phyloP scores from a whole-genome alignment of 305 asterid species.

The Coffea humblotiana region DNA sequence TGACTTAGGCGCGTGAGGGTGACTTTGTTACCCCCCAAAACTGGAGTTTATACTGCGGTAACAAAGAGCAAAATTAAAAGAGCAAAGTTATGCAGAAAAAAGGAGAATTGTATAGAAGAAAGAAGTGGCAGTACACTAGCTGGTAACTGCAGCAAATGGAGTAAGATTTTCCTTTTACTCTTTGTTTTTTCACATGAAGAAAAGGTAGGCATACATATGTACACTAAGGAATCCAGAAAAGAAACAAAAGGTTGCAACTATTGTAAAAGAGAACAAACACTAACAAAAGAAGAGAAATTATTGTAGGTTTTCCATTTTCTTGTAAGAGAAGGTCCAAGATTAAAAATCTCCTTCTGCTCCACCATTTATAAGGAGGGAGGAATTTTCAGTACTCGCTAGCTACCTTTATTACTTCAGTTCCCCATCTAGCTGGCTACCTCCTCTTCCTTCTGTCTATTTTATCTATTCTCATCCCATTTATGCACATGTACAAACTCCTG shows the following conservation, averaged over 20 bases:
- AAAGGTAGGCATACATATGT: slow-evolving; percentile 15
- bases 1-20: not conserved
- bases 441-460: not conserved
- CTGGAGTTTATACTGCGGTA: slow-evolving; percentile 10
- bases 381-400: slow-evolving; percentile 26
- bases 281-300: slow-evolving; percentile 21
- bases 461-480: slow-evolving; percentile 18
- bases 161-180: not conserved
- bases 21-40: slow-evolving; percentile 8
- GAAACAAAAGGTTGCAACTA: not conserved
- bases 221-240: not conserved
- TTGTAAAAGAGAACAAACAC: slow-evolving; percentile 18
- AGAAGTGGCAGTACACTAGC: not conserved
- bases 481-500: not conserved
- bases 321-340: slow-evolving; percentile 39
- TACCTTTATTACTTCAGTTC: slow-evolving; percentile 1
- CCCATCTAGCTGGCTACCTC: not conserved
- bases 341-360: slow-evolving; percentile 32
- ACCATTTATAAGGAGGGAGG: slow-evolving; percentile 36
- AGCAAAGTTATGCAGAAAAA: slow-evolving; percentile 8
- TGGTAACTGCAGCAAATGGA: not conserved
- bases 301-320: slow-evolving; percentile 46
- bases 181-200: slow-evolving; percentile 16
- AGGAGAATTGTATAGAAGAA: not conserved
- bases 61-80: not conserved